Percentiles rank a stretch among this genome's conserved stretches.
phyloP scores from a whole-genome alignment of 495 filamentous ascomycete species.

The Amorphotheca resinae region DNA sequence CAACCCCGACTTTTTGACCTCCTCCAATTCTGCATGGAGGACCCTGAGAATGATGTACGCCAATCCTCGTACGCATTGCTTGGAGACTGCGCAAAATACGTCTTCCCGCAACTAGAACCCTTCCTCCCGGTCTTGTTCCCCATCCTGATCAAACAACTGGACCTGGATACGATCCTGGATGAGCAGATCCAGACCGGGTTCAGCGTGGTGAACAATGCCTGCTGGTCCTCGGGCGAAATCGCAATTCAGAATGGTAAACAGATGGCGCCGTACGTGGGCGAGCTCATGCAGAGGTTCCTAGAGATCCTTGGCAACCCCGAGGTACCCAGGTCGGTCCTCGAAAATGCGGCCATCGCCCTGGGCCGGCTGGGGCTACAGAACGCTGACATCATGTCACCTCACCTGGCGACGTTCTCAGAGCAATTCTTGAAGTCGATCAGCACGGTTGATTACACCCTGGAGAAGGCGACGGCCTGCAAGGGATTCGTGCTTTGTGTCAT shows the following conservation, averaged over 20 bases:
- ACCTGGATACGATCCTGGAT: constrained; percentile 61
- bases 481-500: constrained; percentile 80
- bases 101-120: constrained; percentile 70
- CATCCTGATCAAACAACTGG: constrained; percentile 72
- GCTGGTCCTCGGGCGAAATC: constrained; percentile 95
- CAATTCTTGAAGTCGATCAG: constrained; percentile 72
- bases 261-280: constrained; percentile 65
- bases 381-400: constrained; percentile 62
- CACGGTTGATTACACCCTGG: constrained; percentile 77
- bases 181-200: constrained; percentile 69
- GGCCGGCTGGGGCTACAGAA: constrained; percentile 81
- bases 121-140: constrained; percentile 63
- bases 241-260: constrained; percentile 60
- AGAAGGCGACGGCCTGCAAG: constrained; percentile 87
- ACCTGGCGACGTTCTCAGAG: constrained; percentile 67
- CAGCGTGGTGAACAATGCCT: constrained; percentile 93
- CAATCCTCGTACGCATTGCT: constrained; percentile 94
- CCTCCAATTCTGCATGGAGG: constrained; percentile 84
- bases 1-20: constrained; percentile 83
- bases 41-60: constrained; percentile 80
- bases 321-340: constrained; percentile 81
- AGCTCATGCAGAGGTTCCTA: constrained; percentile 60
- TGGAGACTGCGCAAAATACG: constrained; percentile 92
- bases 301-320: constrained; percentile 70
- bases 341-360: constrained; percentile 90